A percentile compares a stretch with the other conserved stretches of the same genome.
Evolutionary conservation across 2,329 filamentous ascomycete genomes (phyloP).

Genomic region (Aureobasidium musti): DNA sequence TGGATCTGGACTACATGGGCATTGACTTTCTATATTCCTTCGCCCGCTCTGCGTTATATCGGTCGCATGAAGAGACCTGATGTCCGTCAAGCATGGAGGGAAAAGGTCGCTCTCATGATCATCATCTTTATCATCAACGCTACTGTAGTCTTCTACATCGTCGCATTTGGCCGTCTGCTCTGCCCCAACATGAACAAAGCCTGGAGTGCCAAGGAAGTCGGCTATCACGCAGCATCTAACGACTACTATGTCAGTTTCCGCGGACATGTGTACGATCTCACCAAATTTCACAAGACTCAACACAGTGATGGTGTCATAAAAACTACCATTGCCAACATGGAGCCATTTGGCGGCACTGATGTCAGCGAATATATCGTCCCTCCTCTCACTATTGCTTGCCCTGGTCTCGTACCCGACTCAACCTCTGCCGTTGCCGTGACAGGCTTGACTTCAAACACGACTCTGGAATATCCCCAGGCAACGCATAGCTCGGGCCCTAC

Average conservation of each 20-base stretch:
- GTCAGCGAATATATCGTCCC: slow-evolving; percentile 84
- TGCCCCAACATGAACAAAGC: slow-evolving; percentile 92
- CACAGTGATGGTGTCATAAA: slow-evolving; percentile 74
- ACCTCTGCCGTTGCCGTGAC: slow-evolving; percentile 58
- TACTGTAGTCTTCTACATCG: slow-evolving; percentile 85
- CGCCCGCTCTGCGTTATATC: slow-evolving; percentile 72
- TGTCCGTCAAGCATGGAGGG: slow-evolving; percentile 95
- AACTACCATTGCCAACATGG: slow-evolving; percentile 66
- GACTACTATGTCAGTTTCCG: slow-evolving; percentile 88
- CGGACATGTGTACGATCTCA: slow-evolving; percentile 88
- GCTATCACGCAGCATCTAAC: slow-evolving; percentile 66
- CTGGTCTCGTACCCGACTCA: slow-evolving; percentile 65
- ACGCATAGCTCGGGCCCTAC: slow-evolving; percentile 69
- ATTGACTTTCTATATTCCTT: slow-evolving; percentile 93
- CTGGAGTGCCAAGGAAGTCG: slow-evolving; percentile 72
- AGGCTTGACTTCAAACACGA: slow-evolving; percentile 69
- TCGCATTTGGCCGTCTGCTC: slow-evolving; percentile 77
- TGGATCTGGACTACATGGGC: slow-evolving; percentile 87
- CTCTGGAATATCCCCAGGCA: slow-evolving; percentile 52
- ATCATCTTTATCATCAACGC: slow-evolving; percentile 82
- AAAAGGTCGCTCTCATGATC: slow-evolving; percentile 82
- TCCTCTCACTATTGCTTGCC: slow-evolving; percentile 73
- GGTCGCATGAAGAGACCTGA: slow-evolving; percentile 97
- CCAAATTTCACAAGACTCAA: slow-evolving; percentile 79
- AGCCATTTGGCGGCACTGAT: slow-evolving; percentile 73